Conservation (phyloP, 495 filamentous ascomycete species). For the Penicillium cinerascens region DNA sequence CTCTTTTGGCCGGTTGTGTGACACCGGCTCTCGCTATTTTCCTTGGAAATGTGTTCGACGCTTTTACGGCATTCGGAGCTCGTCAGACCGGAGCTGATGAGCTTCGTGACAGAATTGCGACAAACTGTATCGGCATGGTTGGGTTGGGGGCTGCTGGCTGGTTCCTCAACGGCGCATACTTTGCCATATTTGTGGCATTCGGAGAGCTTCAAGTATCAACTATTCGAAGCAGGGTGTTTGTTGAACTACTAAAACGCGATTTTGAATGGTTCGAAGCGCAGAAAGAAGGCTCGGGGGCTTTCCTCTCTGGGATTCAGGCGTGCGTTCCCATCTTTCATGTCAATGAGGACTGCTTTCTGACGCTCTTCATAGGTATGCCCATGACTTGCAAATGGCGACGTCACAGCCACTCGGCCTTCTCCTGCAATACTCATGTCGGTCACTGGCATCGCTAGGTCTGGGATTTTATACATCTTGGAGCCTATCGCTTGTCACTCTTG, state of each 20-base stretch:
- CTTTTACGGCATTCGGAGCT: conserved; percentile 63
- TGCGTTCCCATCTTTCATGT: conserved; percentile 37
- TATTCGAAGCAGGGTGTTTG: conserved; percentile 62
- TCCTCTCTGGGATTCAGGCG: conserved; percentile 72
- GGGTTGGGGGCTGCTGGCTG: conserved; percentile 60
- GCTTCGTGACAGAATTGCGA: conserved; percentile 53
- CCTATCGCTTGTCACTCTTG: conserved; percentile 76
- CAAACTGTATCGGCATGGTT: conserved; percentile 55
- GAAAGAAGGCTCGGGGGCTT: conserved; percentile 65
- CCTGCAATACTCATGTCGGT: conserved; percentile 57
- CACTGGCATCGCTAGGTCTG: conserved; percentile 59
- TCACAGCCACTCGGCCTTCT: conserved; percentile 74
- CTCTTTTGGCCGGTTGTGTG: conserved; percentile 58
- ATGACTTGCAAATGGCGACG: conserved; percentile 76
- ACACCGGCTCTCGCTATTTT: conserved; percentile 65
- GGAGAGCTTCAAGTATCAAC: conserved; percentile 75
- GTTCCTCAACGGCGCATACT: conserved; percentile 62
- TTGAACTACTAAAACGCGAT: conserved; percentile 63
- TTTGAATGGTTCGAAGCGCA: conserved; percentile 80
- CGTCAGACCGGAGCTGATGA: conserved; percentile 45
- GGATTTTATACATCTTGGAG: conserved; percentile 80
- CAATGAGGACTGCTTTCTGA: background rate
- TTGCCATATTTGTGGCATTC: conserved; percentile 66
- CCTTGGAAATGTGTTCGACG: conserved; percentile 71
- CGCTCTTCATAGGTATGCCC: conserved; percentile 58